phyloP scores from a whole-genome alignment of 495 filamentous ascomycete species.

The Podospora pseudocomata region DNA sequence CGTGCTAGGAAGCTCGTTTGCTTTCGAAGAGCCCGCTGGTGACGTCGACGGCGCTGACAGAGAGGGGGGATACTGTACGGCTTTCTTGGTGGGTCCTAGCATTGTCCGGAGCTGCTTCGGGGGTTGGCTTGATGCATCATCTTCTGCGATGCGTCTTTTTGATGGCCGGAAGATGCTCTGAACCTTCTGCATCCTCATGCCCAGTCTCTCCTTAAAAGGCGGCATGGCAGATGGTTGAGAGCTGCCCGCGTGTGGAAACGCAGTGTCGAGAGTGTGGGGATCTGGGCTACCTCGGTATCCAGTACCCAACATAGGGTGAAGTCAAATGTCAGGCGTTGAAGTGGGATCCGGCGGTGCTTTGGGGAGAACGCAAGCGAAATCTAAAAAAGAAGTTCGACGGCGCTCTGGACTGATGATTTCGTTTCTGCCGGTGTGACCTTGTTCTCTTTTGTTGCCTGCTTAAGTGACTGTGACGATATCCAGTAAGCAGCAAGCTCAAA shows the following conservation, averaged over 20 bases:
- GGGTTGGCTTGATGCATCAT: slow-evolving; percentile 6
- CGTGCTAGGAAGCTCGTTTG: neutral
- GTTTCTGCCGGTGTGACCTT: neutral
- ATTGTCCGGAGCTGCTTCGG: slow-evolving; percentile 17
- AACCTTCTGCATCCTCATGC: slow-evolving; percentile 14
- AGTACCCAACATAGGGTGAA: neutral
- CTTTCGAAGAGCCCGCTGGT: neutral
- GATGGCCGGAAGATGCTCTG: slow-evolving; percentile 15
- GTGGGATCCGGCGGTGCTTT: neutral
- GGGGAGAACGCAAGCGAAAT: neutral
- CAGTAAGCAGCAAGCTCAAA: neutral
- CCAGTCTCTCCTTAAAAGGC: slow-evolving; percentile 16
- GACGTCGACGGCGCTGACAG: neutral
- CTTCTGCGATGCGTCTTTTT: slow-evolving; percentile 20
- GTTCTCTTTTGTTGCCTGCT: too few species aligned
- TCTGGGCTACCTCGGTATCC: neutral
- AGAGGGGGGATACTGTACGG: neutral
- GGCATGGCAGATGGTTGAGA: slow-evolving; percentile 12
- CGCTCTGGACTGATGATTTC: neutral
- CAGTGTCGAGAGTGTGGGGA: neutral
- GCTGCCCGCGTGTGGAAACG: neutral
- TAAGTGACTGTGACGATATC: too few species aligned
- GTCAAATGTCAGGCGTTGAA: neutral
- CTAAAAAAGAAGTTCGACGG: neutral
- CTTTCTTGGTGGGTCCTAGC: neutral